These are phyloP conservation scores for Ceratorhiza oryzae-sativae DNA, from an alignment of 1,284 basidiomycete species.

Conservation along the genomic window DNA sequence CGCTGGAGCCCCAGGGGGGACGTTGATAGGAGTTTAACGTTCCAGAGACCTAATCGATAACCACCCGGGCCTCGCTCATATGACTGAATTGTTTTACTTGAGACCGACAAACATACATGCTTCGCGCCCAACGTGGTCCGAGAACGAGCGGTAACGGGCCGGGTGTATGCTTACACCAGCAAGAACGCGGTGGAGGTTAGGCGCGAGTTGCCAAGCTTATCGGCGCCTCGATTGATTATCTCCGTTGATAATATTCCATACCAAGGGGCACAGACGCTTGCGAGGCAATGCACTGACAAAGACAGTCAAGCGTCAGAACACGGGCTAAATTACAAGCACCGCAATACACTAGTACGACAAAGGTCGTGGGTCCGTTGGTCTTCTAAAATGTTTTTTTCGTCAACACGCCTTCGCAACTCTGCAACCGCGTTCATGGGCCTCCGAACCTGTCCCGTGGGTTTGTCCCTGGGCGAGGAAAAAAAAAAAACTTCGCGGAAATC, in stretches of 20 bases:
- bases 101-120: background rate
- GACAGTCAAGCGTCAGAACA: conserved; percentile 1
- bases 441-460: background rate
- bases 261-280: background rate
- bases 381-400: background rate
- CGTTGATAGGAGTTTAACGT: conserved; percentile 25
- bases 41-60: background rate
- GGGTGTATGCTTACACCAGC: conserved; percentile 6
- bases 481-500: too few species aligned
- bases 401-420: background rate
- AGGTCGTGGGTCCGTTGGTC: background rate
- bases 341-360: background rate
- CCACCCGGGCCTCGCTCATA: background rate
- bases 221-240: conserved; percentile 38
- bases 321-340: background rate
- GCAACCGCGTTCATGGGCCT: background rate
- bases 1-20: background rate
- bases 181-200: background rate
- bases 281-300: background rate
- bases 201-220: conserved; percentile 16
- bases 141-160: conserved; percentile 20
- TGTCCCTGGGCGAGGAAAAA: background rate
- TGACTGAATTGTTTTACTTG: background rate
- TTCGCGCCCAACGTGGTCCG: conserved; percentile 14
- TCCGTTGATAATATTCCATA: background rate